Conservation (phyloP, 139 green algal species). For the Gonium pectorale region DNA sequence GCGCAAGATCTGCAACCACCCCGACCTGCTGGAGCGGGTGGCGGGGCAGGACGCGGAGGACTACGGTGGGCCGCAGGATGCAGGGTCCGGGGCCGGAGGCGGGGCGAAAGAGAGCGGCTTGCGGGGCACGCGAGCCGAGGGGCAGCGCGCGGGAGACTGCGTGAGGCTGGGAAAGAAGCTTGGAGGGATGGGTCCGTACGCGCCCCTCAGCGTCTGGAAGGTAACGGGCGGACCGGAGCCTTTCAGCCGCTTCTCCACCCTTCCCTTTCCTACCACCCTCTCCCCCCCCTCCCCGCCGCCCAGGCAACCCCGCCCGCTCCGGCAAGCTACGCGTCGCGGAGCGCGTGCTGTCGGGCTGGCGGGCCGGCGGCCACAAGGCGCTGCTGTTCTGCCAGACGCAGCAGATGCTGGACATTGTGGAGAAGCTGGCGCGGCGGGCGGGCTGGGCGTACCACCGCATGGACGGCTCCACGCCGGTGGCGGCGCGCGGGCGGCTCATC, state of each 20-base stretch:
- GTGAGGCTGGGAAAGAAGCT: too few species aligned
- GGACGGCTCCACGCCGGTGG: slow-evolving; percentile 92
- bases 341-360: slow-evolving; percentile 87
- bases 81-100: too few species aligned
- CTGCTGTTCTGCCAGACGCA: slow-evolving; percentile 94
- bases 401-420: slow-evolving; percentile 99
- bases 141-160: too few species aligned
- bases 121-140: too few species aligned
- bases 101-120: too few species aligned
- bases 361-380: slow-evolving; percentile 82
- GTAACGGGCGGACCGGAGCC: too few species aligned
- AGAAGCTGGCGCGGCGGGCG: slow-evolving; percentile 68
- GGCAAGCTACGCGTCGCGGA: slow-evolving; percentile 89
- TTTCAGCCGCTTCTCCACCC: slow-evolving; percentile 1
- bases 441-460: slow-evolving; percentile 91
- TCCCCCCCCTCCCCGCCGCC: background rate
- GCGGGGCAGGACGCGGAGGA: slow-evolving; percentile 63
- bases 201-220: too few species aligned
- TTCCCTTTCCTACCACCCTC: background rate
- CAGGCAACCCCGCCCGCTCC: slow-evolving; percentile 73
- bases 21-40: slow-evolving; percentile 92
- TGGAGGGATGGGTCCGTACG: too few species aligned
- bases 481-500: slow-evolving; percentile 80
- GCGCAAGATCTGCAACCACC: slow-evolving; percentile 99
- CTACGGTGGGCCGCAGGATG: slow-evolving; percentile 70